Conservation (phyloP, 176 grass and related monocot genomes). For the Coix lacrymajobi region DNA sequence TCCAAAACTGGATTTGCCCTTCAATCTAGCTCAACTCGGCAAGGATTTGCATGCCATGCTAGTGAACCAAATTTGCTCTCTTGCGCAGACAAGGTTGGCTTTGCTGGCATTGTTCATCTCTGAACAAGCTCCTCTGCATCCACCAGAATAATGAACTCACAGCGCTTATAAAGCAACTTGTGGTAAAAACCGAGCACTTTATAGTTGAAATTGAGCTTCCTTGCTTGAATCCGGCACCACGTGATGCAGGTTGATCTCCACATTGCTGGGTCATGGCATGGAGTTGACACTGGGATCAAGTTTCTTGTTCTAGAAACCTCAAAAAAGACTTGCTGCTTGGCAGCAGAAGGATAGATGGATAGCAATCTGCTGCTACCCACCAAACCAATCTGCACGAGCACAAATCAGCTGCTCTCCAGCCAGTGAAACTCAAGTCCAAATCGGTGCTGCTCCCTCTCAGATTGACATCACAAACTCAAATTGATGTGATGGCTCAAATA, state of each 20-base stretch:
- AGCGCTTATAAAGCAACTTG: not conserved
- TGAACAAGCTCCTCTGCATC: not conserved
- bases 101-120: not conserved
- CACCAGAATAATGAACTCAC: not conserved
- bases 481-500: not conserved
- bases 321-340: not conserved
- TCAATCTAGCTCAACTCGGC: not conserved
- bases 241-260: not conserved
- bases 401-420: not conserved
- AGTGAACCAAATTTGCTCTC: not conserved
- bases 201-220: not conserved
- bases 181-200: not conserved
- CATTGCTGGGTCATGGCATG: not conserved
- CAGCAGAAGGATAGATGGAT: not conserved
- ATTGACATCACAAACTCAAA: not conserved
- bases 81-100: not conserved
- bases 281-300: not conserved
- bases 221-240: not conserved
- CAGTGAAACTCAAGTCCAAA: not conserved
- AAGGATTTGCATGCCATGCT: not conserved
- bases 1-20: not conserved
- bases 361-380: not conserved
- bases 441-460: not conserved
- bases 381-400: not conserved
- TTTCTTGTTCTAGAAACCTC: not conserved